phyloP scores from a whole-genome alignment of 306 rosid genomes.

The Lathyrus tuberosus region DNA sequence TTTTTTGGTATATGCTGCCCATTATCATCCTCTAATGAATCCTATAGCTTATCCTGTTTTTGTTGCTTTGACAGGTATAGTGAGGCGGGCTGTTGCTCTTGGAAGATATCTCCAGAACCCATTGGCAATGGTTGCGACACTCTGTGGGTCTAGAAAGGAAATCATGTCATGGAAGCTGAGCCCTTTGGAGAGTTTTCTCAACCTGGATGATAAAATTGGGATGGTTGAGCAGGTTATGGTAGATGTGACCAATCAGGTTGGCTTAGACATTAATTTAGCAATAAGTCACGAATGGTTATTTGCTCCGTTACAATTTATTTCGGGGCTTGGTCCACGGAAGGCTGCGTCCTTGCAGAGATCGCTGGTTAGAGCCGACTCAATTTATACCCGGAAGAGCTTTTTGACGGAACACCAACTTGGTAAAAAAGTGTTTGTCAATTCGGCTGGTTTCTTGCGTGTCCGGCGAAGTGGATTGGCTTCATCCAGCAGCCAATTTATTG shows the following conservation, averaged over 20 bases:
- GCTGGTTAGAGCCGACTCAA: constrained; percentile 84
- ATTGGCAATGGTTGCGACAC: constrained; percentile 86
- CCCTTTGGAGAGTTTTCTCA: constrained; percentile 74
- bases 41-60: constrained; percentile 27
- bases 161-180: constrained; percentile 89
- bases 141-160: constrained; percentile 93
- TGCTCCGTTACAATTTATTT: constrained; percentile 84
- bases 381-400: constrained; percentile 88
- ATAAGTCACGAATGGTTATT: constrained; percentile 92
- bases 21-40: background rate
- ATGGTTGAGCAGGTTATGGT: constrained; percentile 96
- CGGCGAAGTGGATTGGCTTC: constrained; percentile 92
- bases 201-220: constrained; percentile 81
- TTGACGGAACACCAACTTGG: constrained; percentile 77
- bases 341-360: constrained; percentile 94
- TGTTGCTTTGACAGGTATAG: constrained; percentile 67
- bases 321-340: constrained; percentile 99
- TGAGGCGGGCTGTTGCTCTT: constrained; percentile 89
- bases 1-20: background rate
- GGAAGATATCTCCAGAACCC: constrained; percentile 97
- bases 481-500: constrained; percentile 85
- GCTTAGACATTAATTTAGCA: constrained; percentile 89
- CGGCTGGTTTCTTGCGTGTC: constrained; percentile 93
- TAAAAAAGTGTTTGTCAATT: constrained; percentile 92
- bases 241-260: constrained; percentile 92